These are phyloP conservation scores for Bretschneidera sinensis DNA, from an alignment of 345 rosid species.

Conservation along the genomic window DNA sequence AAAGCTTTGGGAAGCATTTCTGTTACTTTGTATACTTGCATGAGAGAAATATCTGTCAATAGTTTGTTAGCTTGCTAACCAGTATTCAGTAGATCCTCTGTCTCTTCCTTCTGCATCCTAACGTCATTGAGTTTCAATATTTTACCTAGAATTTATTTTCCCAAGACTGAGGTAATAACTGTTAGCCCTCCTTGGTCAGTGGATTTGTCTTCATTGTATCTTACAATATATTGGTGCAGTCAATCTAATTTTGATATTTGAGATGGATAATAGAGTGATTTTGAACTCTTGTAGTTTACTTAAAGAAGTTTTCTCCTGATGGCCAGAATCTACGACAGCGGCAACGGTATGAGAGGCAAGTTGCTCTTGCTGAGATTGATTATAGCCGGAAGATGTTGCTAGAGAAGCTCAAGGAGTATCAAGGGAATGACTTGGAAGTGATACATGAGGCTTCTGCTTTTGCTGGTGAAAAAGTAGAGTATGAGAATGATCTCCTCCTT, in stretches of 20 bases:
- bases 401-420: conserved; percentile 76
- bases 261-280: background rate
- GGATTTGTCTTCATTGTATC: background rate
- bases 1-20: background rate
- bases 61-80: background rate
- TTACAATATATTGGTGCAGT: background rate
- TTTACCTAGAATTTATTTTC: background rate
- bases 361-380: conserved; percentile 77
- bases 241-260: background rate
- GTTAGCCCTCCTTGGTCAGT: background rate
- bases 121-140: background rate
- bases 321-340: conserved; percentile 68
- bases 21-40: background rate
- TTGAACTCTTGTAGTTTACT: background rate
- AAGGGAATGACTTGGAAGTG: conserved; percentile 65
- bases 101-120: background rate
- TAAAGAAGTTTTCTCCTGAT: conserved; percentile 13
- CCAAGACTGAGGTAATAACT: no score
- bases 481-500: conserved; percentile 60
- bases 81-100: background rate
- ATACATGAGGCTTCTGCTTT: conserved; percentile 67
- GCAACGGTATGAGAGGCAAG: conserved; percentile 73
- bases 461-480: conserved; percentile 70
- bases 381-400: conserved; percentile 62
- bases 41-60: background rate